A percentile compares a stretch with the other conserved stretches of the same genome.
Evolutionary conservation across 192 early-diverging fungal species (phyloP).

Genomic region (Jimgerdemannia flammicorona): DNA sequence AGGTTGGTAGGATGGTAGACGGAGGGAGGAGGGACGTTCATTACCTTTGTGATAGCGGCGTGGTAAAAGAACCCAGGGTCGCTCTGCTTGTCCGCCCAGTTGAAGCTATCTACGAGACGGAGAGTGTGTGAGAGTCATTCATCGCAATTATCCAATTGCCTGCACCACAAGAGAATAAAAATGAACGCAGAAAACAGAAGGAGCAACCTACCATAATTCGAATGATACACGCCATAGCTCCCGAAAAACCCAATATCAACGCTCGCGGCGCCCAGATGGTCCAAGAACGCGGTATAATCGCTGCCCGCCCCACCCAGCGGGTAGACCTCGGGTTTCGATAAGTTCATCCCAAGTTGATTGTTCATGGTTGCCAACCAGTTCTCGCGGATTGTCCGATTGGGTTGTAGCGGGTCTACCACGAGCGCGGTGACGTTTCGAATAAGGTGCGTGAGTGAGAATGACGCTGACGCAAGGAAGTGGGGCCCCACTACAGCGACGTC

Average conservation of each 20-base stretch:
- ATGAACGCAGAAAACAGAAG: constrained; percentile 12
- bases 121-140: background rate
- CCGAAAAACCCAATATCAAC: constrained; percentile 50
- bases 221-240: constrained; percentile 55
- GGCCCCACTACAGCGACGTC: constrained; percentile 44
- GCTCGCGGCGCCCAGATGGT: constrained; percentile 58
- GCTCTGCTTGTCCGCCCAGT: constrained; percentile 54
- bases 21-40: too few species aligned
- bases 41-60: constrained; percentile 36
- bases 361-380: constrained; percentile 27
- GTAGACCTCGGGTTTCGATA: constrained; percentile 15
- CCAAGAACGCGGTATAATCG: constrained; percentile 56
- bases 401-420: constrained; percentile 33
- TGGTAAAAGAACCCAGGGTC: constrained; percentile 55
- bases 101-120: constrained; percentile 13
- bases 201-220: constrained; percentile 55
- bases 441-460: constrained; percentile 40
- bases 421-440: constrained; percentile 38
- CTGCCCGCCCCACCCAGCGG: constrained; percentile 44
- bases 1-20: too few species aligned
- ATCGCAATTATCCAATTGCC: too few species aligned
- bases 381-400: constrained; percentile 42
- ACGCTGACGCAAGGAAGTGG: constrained; percentile 42
- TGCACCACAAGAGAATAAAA: background rate
- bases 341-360: background rate